Base-by-base conservation (phyloP, 2,329 filamentous ascomycete genomes). In the Aplosporella prunicola region DNA sequence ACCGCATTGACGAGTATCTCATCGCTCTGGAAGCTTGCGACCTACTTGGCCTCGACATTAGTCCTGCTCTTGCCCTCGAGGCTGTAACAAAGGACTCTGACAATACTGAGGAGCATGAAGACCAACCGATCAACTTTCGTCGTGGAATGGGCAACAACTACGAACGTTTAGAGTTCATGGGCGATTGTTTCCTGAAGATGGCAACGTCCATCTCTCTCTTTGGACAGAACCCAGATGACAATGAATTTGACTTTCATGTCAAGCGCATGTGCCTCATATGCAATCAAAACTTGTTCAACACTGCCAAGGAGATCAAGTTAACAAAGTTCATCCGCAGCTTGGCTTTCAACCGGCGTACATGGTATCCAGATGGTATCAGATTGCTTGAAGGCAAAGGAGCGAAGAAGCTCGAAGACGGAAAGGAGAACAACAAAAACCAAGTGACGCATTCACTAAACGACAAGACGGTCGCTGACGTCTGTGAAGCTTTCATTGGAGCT, bases 121-220 rank as follows among this genome's bases (percentile, higher is more conserved):
- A 72, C 22, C 70, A 80, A 40, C 74, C 82, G 25, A 61, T 85
- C 35, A 83, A 87, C 47, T 78, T 88, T 31, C 82, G 87, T 48
- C 67, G 73, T 32, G 88, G 87, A 3, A 94, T 94, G 86, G 86
- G 87, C 1, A 80, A 80, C 25, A 96, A 96, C 49, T 98, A 98
- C 51, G 91, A 98, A 57, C 76, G 91, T 9, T 70, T 96, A 0
- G 91, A 98, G 51, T 93, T 95, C 42, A 69, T 96, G 2, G 91
- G 91, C 0, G 91, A 98, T 56, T 83, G 81, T 22, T 94, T 95
- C 51, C 69, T 98, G 42, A 98, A 98, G 61, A 89, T 95, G 79
- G 85, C 84, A 9, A 95, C 89, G 0, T 89, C 88, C 0, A 87
- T 98, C 36, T 79, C 87, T 1, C 68, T 93, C 0, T 96, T 82